A percentile compares a stretch with the other conserved stretches of the same genome.
Conservation (phyloP, 495 filamentous ascomycete species). For the Niebla homalea region DNA sequence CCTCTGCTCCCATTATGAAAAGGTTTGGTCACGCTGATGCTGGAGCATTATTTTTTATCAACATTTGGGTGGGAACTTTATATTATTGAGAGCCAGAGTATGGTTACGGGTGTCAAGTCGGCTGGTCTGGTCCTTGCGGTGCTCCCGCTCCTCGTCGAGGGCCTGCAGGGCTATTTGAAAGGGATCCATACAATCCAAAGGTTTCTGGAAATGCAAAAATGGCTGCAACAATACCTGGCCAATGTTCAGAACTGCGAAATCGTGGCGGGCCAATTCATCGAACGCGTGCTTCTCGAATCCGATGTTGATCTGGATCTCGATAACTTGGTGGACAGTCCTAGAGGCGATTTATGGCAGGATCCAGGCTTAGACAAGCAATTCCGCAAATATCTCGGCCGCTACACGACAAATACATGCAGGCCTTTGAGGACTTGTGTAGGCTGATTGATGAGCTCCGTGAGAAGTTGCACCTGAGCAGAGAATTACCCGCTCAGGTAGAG, state of each 20-base stretch:
- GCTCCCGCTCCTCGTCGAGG: slow-evolving; percentile 21
- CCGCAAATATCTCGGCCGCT: slow-evolving; percentile 12
- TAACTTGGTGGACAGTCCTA: slow-evolving; percentile 12
- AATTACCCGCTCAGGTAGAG: neutral
- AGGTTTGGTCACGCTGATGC: neutral
- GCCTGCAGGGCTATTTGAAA: slow-evolving; percentile 15
- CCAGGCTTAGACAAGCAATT: slow-evolving; percentile 11
- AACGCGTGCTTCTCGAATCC: slow-evolving; percentile 13
- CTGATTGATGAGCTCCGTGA: slow-evolving; percentile 8
- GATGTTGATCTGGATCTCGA: slow-evolving; percentile 9
- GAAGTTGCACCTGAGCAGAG: neutral
- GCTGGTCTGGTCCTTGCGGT: slow-evolving; percentile 19
- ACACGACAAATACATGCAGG: slow-evolving; percentile 12
- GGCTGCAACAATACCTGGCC: slow-evolving; percentile 8
- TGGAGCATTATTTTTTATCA: neutral
- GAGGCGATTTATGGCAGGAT: slow-evolving; percentile 13
- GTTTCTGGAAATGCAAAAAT: slow-evolving; percentile 7
- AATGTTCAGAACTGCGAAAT: slow-evolving; percentile 1
- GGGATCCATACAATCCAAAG: slow-evolving; percentile 10
- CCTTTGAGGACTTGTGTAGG: slow-evolving; percentile 7
- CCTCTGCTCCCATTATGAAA: neutral
- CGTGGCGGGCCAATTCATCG: slow-evolving; percentile 17
- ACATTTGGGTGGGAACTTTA: neutral
- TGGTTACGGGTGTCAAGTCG: slow-evolving; percentile 10
- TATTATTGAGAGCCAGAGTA: neutral